Base-by-base conservation (phyloP, 2,329 filamentous ascomycete species). In the Corniculantispora saksenae region DNA sequence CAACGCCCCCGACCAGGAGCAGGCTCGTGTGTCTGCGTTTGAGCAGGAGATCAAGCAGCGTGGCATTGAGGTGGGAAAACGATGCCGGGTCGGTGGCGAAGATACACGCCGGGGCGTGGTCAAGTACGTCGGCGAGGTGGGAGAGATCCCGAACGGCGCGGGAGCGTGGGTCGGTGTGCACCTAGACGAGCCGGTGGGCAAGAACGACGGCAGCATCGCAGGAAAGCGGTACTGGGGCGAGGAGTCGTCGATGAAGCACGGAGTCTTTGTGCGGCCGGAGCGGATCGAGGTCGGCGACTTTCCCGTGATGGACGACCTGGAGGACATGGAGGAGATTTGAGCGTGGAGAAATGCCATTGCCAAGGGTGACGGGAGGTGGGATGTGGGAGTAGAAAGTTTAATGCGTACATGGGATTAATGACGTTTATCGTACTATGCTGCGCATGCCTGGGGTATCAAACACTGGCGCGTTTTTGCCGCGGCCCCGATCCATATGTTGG, bases 121-220 rank as follows among this genome's bases (percentile, higher is more conserved):
- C 70, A 83, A 81, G 77, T 94, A 91, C 75, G 84, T 94, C 62
- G 92, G 92, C 32, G 84, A 88, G 23, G 89, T 94, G 56, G 84
- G 87, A 66, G 89, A 93, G 78, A 93, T 94, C 67, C 88, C 89
- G 5, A 84, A 84, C 60, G 82, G 87, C 27, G 79, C 79, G 55
- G 87, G 88, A 3, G 79, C 83, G 40, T 95, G 92, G 92, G 82
- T 94, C 23, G 92, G 91, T 48, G 81, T 95, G 61, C 83, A 84
- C 69, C 83, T 94, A 61, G 91, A 94, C 74, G 91, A 94, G 78
- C 91, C 92, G 1, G 89, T 90, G 51, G 92, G 91, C 64, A 92
- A 91, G 81, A 95, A 94, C 73, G 91, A 94, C 75, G 92, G 92
- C 66, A 89, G 87, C 70, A 86, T 93, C 69, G 84, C 83, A 10